Evolutionary conservation across 2,329 filamentous ascomycete genomes (phyloP).

Genomic region (Penicillium sp.): DNA sequence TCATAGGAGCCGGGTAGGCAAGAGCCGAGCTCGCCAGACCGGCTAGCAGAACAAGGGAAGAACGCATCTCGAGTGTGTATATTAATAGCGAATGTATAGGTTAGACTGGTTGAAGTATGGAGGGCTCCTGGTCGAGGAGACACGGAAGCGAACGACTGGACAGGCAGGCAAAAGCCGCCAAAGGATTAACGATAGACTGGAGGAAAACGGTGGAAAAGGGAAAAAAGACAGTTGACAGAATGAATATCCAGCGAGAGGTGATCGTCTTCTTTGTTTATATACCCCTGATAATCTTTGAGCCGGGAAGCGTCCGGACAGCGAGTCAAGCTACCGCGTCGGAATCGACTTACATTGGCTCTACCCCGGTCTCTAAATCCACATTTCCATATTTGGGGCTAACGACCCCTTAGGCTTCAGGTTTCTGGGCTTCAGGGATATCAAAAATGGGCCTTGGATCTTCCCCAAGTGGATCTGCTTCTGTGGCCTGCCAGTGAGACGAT

Average conservation of each 20-base stretch:
- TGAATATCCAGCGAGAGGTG: conserved; percentile 13
- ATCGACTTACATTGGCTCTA: conserved; percentile 11
- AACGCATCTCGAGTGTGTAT: conserved; percentile 24
- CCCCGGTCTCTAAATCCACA: conserved; percentile 26
- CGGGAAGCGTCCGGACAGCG: neutral
- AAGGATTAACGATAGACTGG: conserved; percentile 35
- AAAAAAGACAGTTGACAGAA: conserved; percentile 11
- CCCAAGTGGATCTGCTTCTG: conserved; percentile 16
- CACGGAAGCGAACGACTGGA: conserved; percentile 18
- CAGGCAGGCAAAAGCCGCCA: conserved; percentile 18
- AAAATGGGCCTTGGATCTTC: conserved; percentile 13
- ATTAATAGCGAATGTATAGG: conserved; percentile 21
- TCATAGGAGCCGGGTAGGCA: conserved; percentile 29
- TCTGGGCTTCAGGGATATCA: conserved; percentile 17
- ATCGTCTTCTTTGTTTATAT: conserved; percentile 34
- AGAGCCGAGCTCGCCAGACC: conserved; percentile 32
- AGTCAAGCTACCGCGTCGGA: conserved; percentile 9
- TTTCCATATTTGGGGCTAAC: conserved; percentile 25
- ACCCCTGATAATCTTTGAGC: conserved; percentile 27
- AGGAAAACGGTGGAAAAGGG: conserved; percentile 24
- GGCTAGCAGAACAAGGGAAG: conserved; percentile 33
- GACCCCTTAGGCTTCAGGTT: conserved; percentile 15
- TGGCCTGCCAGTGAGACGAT: conserved; percentile 7
- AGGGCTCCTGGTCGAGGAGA: conserved; percentile 13
- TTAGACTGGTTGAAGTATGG: conserved; percentile 17